A percentile compares a stretch with the other conserved stretches of the same genome.
Evolutionary conservation across 208 protist genomes (phyloP).

Genomic region (Acanthamoeba castellanii): DNA sequence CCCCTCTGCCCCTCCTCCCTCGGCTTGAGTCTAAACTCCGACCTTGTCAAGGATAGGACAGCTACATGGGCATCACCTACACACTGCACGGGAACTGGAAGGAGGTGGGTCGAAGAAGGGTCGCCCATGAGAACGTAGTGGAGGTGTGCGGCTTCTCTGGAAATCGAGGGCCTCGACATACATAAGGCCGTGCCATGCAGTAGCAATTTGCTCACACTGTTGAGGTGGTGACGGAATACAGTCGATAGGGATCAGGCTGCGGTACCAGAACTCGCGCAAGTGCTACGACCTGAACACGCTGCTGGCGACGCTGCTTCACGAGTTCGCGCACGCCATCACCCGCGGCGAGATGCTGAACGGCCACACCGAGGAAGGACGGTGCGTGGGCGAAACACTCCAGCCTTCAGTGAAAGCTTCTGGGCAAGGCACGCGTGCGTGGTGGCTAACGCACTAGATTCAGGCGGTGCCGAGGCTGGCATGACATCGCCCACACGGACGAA

Average conservation of each 20-base stretch:
- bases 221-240: neutral
- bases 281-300: slow-evolving; percentile 40
- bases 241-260: slow-evolving; percentile 20
- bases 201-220: too few relatives aligned
- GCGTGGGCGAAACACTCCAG: neutral
- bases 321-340: slow-evolving; percentile 32
- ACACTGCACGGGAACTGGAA: slow-evolving; percentile 23
- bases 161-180: neutral
- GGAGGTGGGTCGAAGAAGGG: neutral
- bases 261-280: slow-evolving; percentile 44
- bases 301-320: slow-evolving; percentile 30
- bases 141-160: neutral
- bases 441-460: neutral
- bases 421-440: too few relatives aligned
- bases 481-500: slow-evolving; percentile 5
- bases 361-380: slow-evolving; percentile 23
- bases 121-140: slow-evolving; percentile 2
- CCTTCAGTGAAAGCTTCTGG: neutral
- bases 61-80: slow-evolving; percentile 48
- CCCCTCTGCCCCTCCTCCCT: neutral
- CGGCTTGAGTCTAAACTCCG: neutral
- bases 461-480: slow-evolving; percentile 33
- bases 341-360: slow-evolving; percentile 38
- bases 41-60: neutral
- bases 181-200: too few relatives aligned